Percentiles rank a stretch among this genome's conserved stretches.
Conservation (phyloP, 192 early-diverging fungal genomes). For the Coemansia sp. region DNA sequence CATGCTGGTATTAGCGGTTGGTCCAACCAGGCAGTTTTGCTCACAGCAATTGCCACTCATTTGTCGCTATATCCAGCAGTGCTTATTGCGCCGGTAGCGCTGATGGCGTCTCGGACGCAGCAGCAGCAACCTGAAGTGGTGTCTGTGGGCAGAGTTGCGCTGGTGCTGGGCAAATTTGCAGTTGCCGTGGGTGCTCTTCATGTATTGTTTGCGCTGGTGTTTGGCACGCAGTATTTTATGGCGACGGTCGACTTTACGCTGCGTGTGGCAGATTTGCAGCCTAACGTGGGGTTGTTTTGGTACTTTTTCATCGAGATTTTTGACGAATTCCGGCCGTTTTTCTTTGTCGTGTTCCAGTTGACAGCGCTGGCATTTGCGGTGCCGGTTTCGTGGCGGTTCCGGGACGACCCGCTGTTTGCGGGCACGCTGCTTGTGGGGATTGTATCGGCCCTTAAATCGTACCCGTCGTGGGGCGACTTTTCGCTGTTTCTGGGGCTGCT, state of each 20-base stretch:
- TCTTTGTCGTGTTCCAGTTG: constrained; percentile 89
- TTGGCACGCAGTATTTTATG: constrained; percentile 25
- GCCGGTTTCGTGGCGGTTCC: constrained; percentile 75
- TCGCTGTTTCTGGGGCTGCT: constrained; percentile 78
- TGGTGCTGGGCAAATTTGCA: constrained; percentile 16
- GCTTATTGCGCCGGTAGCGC: constrained; percentile 56
- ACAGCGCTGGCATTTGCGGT: constrained; percentile 85
- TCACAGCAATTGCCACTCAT: constrained; percentile 75
- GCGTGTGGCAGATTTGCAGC: constrained; percentile 82
- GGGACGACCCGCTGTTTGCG: constrained; percentile 74
- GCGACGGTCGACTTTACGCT: constrained; percentile 50
- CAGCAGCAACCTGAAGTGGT: not conserved
- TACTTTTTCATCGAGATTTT: constrained; percentile 99
- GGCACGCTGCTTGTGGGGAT: constrained; percentile 66
- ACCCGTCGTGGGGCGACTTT: constrained; percentile 86
- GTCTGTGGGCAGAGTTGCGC: not conserved
- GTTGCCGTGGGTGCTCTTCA: constrained; percentile 13
- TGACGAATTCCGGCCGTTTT: constrained; percentile 95
- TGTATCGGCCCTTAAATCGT: constrained; percentile 86
- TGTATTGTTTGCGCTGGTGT: constrained; percentile 14
- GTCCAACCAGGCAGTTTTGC: constrained; percentile 56
- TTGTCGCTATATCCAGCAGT: constrained; percentile 84
- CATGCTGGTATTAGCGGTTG: constrained; percentile 61
- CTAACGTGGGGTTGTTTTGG: constrained; percentile 95
- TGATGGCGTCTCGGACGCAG: constrained; percentile 5